A percentile compares a stretch with the other conserved stretches of the same genome.
Conservation (phyloP, 2,329 filamentous ascomycete species). For the Teratosphaeria zuluensis region DNA sequence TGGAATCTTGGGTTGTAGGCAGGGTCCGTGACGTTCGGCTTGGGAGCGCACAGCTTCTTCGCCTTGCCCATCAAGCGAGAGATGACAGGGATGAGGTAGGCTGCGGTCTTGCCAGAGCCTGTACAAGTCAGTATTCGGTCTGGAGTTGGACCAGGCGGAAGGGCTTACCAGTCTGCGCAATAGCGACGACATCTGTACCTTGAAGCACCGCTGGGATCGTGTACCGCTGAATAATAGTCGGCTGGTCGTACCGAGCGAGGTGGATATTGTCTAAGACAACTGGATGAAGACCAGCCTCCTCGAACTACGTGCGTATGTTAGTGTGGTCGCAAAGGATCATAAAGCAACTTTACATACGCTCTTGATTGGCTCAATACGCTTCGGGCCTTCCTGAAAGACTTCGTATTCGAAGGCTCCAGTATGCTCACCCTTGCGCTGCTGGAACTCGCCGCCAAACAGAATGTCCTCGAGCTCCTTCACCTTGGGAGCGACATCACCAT, state of each 20-base stretch:
- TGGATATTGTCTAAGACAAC: slow-evolving; percentile 68
- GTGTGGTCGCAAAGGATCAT: neutral
- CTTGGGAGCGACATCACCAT: slow-evolving; percentile 71
- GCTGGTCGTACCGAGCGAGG: slow-evolving; percentile 58
- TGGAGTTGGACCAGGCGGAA: neutral
- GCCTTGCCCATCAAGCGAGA: slow-evolving; percentile 94
- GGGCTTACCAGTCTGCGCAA: slow-evolving; percentile 79
- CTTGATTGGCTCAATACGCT: slow-evolving; percentile 39
- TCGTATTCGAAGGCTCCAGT: slow-evolving; percentile 47
- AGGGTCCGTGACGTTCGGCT: slow-evolving; percentile 45
- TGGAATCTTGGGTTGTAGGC: slow-evolving; percentile 44
- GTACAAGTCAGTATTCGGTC: neutral
- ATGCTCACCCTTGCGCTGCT: slow-evolving; percentile 53
- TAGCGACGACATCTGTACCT: slow-evolving; percentile 73
- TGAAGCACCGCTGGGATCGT: slow-evolving; percentile 68
- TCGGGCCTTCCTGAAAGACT: slow-evolving; percentile 41
- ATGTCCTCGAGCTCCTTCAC: slow-evolving; percentile 61
- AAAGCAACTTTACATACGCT: slow-evolving; percentile 26
- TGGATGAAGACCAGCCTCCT: slow-evolving; percentile 74
- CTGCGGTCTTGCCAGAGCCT: slow-evolving; percentile 96
- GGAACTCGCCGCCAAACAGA: slow-evolving; percentile 56
- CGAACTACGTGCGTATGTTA: slow-evolving; percentile 44
- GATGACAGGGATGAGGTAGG: slow-evolving; percentile 79
- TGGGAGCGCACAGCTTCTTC: slow-evolving; percentile 70
- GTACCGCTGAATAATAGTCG: slow-evolving; percentile 83